phyloP scores from a whole-genome alignment of 331 rosid genomes.

The Erythrophleum ivorense region DNA sequence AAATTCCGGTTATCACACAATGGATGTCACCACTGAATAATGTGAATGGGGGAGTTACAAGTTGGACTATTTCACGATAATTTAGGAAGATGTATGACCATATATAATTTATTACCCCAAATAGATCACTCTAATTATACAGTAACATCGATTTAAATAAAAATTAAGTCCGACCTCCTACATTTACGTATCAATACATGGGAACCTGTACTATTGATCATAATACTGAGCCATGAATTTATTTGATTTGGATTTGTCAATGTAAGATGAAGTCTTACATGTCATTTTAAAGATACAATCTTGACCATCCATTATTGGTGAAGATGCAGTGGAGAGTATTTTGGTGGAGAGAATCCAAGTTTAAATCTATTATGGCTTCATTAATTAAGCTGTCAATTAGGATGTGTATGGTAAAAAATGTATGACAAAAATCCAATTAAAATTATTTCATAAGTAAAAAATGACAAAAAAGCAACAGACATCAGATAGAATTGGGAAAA shows the following conservation, averaged over 20 bases:
- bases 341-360: too few species aligned
- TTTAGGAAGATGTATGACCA: background rate
- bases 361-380: background rate
- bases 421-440: background rate
- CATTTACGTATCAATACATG: background rate
- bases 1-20: background rate
- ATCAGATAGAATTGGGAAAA: background rate
- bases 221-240: background rate
- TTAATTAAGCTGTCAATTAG: background rate
- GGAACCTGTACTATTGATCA: background rate
- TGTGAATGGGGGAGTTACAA: constrained; percentile 13
- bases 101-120: background rate
- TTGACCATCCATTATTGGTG: too few species aligned
- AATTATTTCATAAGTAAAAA: background rate
- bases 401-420: background rate
- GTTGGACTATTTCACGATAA: background rate
- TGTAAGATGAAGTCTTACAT: too few species aligned
- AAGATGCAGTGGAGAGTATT: too few species aligned
- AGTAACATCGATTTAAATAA: background rate
- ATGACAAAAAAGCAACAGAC: background rate
- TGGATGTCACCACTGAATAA: background rate
- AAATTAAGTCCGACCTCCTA: background rate
- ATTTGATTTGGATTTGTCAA: too few species aligned
- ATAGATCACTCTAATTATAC: background rate
- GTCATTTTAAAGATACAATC: too few species aligned